phyloP scores from a whole-genome alignment of 2,329 filamentous ascomycete species.

The Cladophialophora psammophila region DNA sequence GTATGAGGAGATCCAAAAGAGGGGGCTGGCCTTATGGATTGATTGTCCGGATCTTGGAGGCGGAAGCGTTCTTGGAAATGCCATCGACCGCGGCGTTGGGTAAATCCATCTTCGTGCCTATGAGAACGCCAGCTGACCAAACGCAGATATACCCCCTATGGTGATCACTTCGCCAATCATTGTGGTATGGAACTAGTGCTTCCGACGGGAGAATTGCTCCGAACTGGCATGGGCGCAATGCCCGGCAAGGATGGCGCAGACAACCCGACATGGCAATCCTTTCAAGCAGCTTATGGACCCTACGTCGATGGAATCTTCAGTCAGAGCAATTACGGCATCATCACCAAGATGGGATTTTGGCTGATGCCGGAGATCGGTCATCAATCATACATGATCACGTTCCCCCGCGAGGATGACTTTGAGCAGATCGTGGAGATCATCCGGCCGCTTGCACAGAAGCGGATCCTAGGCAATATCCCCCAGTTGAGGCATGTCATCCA shows the following conservation, averaged over 20 bases:
- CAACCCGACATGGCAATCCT: constrained; percentile 46
- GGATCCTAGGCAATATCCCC: constrained; percentile 44
- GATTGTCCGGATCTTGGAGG: constrained; percentile 59
- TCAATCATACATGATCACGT: constrained; percentile 52
- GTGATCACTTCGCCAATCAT: constrained; percentile 56
- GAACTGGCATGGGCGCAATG: constrained; percentile 53
- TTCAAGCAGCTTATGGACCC: constrained; percentile 46
- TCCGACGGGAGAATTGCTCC: constrained; percentile 48
- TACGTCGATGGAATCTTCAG: constrained; percentile 48
- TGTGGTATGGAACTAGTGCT: constrained; percentile 55
- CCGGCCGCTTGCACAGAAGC: constrained; percentile 43
- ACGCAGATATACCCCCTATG: constrained; percentile 43
- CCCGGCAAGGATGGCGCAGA: constrained; percentile 41
- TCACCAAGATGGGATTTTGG: constrained; percentile 41
- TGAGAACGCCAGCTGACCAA: neutral
- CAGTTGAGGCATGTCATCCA: constrained; percentile 45
- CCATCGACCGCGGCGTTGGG: constrained; percentile 56
- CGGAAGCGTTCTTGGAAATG: constrained; percentile 59
- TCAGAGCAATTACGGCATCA: constrained; percentile 45
- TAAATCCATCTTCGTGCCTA: constrained; percentile 22
- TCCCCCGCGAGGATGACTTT: constrained; percentile 49
- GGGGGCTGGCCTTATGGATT: constrained; percentile 54
- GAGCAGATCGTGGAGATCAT: constrained; percentile 49
- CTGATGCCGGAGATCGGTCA: constrained; percentile 46
- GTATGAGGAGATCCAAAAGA: constrained; percentile 51